Percentiles rank a stretch among this genome's conserved stretches.
These are phyloP conservation scores for Coelastrella sp. DNA, from an alignment of 139 green algal species.

Conservation along the genomic window DNA sequence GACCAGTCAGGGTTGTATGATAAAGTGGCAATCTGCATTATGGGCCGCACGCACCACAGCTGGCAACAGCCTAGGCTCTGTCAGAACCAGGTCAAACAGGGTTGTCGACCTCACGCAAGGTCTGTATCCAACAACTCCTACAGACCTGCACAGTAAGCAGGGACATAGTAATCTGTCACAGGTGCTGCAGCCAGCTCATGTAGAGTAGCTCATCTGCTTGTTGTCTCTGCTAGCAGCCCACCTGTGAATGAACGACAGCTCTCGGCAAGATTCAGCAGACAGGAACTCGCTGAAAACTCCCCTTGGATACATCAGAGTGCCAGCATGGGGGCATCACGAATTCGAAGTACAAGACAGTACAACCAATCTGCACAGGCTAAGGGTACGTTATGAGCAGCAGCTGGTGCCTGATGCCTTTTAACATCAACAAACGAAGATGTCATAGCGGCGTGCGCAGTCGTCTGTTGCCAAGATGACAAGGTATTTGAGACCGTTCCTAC, in stretches of 20 bases:
- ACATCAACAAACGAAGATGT: no score
- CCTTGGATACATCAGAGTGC: not conserved
- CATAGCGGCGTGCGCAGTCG: no score
- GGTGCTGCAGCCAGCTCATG: not conserved
- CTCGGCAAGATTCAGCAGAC: not conserved
- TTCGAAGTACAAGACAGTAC: no score
- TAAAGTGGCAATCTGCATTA: not conserved
- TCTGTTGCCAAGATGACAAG: not conserved
- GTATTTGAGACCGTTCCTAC: not conserved
- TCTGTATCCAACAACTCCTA: slow-evolving; percentile 48
- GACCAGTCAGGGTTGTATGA: not conserved
- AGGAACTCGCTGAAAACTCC: slow-evolving; percentile 7
- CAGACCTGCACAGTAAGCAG: not conserved
- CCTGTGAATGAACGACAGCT: slow-evolving; percentile 37
- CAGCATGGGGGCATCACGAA: no score
- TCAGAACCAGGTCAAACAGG: slow-evolving; percentile 38
- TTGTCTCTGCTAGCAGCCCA: not conserved
- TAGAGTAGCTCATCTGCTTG: not conserved
- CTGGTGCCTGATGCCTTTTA: no score
- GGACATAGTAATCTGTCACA: not conserved
- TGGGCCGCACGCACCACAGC: slow-evolving; percentile 17
- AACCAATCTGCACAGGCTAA: not conserved
- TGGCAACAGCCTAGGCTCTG: slow-evolving; percentile 49
- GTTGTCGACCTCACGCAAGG: slow-evolving; percentile 46
- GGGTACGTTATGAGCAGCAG: no score